Conservation (phyloP, 2,329 filamentous ascomycete species). For the Colletotrichum sojae region DNA sequence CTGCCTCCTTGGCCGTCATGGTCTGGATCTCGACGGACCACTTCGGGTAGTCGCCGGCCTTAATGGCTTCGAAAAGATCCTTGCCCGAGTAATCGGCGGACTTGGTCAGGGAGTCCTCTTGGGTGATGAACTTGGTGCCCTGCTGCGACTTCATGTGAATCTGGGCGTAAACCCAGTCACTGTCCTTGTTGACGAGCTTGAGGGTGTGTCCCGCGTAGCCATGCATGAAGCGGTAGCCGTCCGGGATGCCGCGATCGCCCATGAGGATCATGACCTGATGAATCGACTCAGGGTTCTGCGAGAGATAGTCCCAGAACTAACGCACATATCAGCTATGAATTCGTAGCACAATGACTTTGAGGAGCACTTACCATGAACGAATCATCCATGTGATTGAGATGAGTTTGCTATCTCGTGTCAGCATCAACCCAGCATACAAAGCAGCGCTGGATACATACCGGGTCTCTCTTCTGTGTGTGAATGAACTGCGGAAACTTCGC, state of each 20-base stretch:
- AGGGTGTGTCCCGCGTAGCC: slow-evolving; percentile 65
- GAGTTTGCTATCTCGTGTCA: neutral
- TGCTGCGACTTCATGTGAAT: slow-evolving; percentile 64
- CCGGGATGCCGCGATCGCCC: slow-evolving; percentile 62
- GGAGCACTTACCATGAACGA: slow-evolving; percentile 61
- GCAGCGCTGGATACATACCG: slow-evolving; percentile 41
- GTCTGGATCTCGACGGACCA: slow-evolving; percentile 70
- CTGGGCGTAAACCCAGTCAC: slow-evolving; percentile 64
- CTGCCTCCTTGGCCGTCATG: slow-evolving; percentile 66
- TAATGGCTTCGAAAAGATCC: slow-evolving; percentile 56
- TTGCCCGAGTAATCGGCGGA: slow-evolving; percentile 66
- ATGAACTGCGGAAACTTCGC: slow-evolving; percentile 64
- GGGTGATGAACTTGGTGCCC: slow-evolving; percentile 60
- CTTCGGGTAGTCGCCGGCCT: slow-evolving; percentile 58
- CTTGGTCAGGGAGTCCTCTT: slow-evolving; percentile 52
- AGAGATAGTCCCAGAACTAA: slow-evolving; percentile 47
- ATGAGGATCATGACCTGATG: slow-evolving; percentile 69
- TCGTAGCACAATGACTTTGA: too few species aligned
- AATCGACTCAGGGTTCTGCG: slow-evolving; percentile 61
- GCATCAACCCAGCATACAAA: neutral
- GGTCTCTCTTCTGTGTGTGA: slow-evolving; percentile 60
- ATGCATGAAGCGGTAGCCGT: slow-evolving; percentile 61
- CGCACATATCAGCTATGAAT: neutral
- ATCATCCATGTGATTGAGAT: slow-evolving; percentile 52
- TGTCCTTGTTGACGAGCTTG: slow-evolving; percentile 60